These are phyloP conservation scores for Alternaria hordeiaustralica DNA, from an alignment of 2,329 filamentous ascomycete genomes.

Conservation along the genomic window DNA sequence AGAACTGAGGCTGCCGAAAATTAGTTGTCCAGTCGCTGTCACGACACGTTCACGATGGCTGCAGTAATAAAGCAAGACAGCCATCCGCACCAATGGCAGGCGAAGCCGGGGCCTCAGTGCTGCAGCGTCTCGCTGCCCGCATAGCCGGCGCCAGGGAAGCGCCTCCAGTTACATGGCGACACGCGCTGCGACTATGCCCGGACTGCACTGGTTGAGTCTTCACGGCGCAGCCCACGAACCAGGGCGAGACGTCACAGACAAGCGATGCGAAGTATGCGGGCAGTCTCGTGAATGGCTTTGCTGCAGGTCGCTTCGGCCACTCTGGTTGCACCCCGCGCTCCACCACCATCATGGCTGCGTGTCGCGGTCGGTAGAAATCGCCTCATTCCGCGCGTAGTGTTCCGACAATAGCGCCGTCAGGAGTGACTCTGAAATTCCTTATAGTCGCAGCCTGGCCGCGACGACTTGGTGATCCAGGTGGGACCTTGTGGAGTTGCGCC, in stretches of 20 bases:
- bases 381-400: slow-evolving; percentile 32
- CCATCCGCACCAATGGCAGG: slow-evolving; percentile 10
- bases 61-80: slow-evolving; percentile 22
- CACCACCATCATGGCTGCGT: slow-evolving; percentile 30
- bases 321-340: slow-evolving; percentile 18
- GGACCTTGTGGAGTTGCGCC: slow-evolving; percentile 31
- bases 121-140: slow-evolving; percentile 45
- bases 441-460: slow-evolving; percentile 10
- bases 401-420: slow-evolving; percentile 9
- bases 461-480: slow-evolving; percentile 23
- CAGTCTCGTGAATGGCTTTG: slow-evolving; percentile 34
- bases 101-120: neutral
- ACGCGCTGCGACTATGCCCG: slow-evolving; percentile 31
- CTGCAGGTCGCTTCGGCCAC: slow-evolving; percentile 20
- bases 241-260: slow-evolving; percentile 38
- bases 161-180: slow-evolving; percentile 41
- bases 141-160: slow-evolving; percentile 32
- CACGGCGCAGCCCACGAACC: slow-evolving; percentile 33
- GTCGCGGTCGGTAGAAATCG: slow-evolving; percentile 21
- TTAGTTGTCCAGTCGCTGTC: slow-evolving; percentile 33
- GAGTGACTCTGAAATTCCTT: slow-evolving; percentile 4
- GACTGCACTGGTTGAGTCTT: slow-evolving; percentile 28
- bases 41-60: slow-evolving; percentile 40
- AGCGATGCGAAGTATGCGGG: slow-evolving; percentile 32
- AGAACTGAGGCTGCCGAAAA: slow-evolving; percentile 19